A percentile compares a stretch with the other conserved stretches of the same genome.
Evolutionary conservation across 176 grass and related monocot genomes (phyloP).

Genomic region (Juncus inflexus): DNA sequence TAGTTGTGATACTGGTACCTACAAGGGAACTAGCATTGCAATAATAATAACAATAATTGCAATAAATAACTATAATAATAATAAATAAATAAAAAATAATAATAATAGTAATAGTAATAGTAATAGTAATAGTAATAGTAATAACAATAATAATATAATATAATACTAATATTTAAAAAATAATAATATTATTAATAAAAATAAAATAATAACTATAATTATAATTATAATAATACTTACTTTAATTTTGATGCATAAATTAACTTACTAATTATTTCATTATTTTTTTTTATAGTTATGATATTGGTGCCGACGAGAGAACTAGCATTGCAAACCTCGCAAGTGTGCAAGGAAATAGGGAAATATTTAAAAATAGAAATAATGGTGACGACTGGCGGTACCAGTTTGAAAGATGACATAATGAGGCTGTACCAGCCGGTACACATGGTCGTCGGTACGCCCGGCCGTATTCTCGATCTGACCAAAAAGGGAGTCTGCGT

Average conservation of each 20-base stretch:
- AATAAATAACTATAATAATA: too few relatives aligned
- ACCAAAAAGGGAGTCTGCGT: slow-evolving; percentile 88
- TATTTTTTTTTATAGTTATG: slow-evolving; percentile 54
- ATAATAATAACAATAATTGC: not conserved
- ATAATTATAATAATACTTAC: not conserved
- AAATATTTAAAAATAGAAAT: slow-evolving; percentile 90
- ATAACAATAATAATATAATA: too few relatives aligned
- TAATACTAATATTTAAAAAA: too few relatives aligned
- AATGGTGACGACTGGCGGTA: slow-evolving; percentile 97
- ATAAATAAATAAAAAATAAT: too few relatives aligned
- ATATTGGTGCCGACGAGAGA: slow-evolving; percentile 97
- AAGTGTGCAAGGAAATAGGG: slow-evolving; percentile 96
- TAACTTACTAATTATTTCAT: not conserved
- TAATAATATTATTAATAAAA: too few relatives aligned
- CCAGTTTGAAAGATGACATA: slow-evolving; percentile 92
- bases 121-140: too few relatives aligned
- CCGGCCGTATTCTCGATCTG: slow-evolving; percentile 88
- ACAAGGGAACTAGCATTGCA: slow-evolving; percentile 95
- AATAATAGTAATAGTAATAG: too few relatives aligned
- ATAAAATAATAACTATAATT: too few relatives aligned
- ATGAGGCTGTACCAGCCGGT: slow-evolving; percentile 82
- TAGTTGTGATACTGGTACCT: slow-evolving; percentile 51
- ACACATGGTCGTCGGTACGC: slow-evolving; percentile 89
- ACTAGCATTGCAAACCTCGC: slow-evolving; percentile 91
- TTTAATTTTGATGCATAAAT: not conserved